Conservation (phyloP, 1,284 basidiomycete species). For the Ganoderma meredithae region DNA sequence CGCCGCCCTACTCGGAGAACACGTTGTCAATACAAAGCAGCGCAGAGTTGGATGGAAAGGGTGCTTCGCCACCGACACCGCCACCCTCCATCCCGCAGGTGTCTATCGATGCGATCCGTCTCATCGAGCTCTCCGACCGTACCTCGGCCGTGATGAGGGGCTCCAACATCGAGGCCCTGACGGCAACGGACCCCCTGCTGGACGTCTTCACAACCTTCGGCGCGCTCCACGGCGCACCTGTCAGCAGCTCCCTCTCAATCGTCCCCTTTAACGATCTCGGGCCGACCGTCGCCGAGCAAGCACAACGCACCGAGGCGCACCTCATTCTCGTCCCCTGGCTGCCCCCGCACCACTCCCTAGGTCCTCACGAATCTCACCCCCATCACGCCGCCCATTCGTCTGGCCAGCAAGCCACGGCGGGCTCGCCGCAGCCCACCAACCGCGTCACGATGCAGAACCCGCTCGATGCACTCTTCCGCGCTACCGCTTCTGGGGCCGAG, state of each 20-base stretch:
- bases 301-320: conserved; percentile 54
- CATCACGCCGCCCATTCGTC: conserved; percentile 7
- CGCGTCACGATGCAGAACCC: conserved; percentile 46
- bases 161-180: conserved; percentile 60
- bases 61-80: not conserved
- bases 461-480: conserved; percentile 70
- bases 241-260: conserved; percentile 60
- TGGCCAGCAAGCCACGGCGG: not conserved
- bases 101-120: conserved; percentile 56
- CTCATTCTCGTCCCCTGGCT: conserved; percentile 75
- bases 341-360: conserved; percentile 43
- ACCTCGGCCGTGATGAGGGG: conserved; percentile 75
- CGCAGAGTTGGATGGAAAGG: conserved; percentile 18
- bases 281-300: conserved; percentile 59
- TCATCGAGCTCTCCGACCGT: conserved; percentile 75
- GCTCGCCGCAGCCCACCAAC: conserved; percentile 19
- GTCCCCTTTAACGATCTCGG: conserved; percentile 66
- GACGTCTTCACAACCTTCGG: conserved; percentile 71
- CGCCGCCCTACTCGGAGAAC: conserved; percentile 29
- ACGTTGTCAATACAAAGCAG: not conserved
- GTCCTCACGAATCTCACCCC: conserved; percentile 20
- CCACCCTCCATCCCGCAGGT: conserved; percentile 18
- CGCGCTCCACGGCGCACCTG: conserved; percentile 60
- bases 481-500: conserved; percentile 40
- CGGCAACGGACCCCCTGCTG: conserved; percentile 65